Evolutionary conservation across 2,329 filamentous ascomycete species (phyloP), one percentile per base, ranked within the genome.

Genomic region (Fonsecaea pedrosoi): DNA sequence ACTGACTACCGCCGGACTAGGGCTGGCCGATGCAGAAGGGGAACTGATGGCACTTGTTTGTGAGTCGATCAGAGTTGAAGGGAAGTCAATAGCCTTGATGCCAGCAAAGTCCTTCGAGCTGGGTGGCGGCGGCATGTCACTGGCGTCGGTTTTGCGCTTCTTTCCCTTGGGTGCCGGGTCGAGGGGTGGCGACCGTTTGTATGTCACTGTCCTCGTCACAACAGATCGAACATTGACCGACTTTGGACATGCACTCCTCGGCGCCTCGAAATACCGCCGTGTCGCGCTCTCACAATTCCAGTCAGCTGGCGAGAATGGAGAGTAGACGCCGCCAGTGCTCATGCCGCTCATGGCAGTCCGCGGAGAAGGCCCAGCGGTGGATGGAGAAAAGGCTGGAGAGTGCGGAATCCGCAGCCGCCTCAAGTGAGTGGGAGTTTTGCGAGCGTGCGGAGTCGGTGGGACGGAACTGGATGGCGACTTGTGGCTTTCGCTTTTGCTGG

Each of bases 141-240:
- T 38, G n/a, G 56, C 50, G 45, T 68, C 60, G 8, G 88, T 79
- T 83, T 92, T 96, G 82, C 94, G 90, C 81, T 93, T 88, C 86
- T 97, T 98, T 71, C 94, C 94, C 78, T 94, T 94, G 7, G 93
- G 94, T 42, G 94, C 92, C 30, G 94, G 92, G 71, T 93, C 91
- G 82, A 98, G 92, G 71, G 89, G 85, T 68, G 76, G 85, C 76
- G 90, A 77, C 61, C 83, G 80, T 74, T 92, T 96, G 79, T 96
- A 97, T 48, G 92, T 97, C 67, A 97, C 92, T 15, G 93, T 97
- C 73, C 93, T 87, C n/a, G 94, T 97, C 61, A 97, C 91, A 4
- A 97, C 92, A 78, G 97, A 93, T 62, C 92, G 85, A 66, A 97
- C 92, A 75, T 85, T 88, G 62, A 89, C 85, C 15, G 81, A 85